Percentiles rank a stretch among this genome's conserved stretches.
Evolutionary conservation across 228 moss, liverwort and hornwort genomes (phyloP).

Genomic region (Sphagnum fallax): DNA sequence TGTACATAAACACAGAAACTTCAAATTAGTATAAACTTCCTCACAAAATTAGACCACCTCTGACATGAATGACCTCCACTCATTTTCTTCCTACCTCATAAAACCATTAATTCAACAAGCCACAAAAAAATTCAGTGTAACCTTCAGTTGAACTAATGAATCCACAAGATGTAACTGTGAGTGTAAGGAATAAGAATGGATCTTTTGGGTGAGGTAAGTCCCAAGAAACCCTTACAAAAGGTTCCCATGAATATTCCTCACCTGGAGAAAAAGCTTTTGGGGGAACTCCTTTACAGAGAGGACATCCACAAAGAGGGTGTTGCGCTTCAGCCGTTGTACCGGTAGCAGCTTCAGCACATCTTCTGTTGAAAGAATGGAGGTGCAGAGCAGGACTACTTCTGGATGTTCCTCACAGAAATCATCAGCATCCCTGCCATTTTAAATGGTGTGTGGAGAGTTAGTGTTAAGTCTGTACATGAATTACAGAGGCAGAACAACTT

Average conservation of each 20-base stretch:
- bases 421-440: conserved; percentile 71
- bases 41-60: no score
- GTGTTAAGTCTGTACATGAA: background rate
- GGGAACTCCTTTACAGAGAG: conserved; percentile 99
- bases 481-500: background rate
- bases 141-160: no score
- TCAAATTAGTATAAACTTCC: no score
- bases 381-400: conserved; percentile 87
- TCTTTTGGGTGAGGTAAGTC: no score
- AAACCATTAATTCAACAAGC: background rate
- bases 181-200: no score
- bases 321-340: conserved; percentile 82
- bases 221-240: no score
- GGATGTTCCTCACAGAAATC: conserved; percentile 99
- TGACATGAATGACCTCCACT: no score
- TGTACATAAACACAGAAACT: background rate
- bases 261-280: conserved; percentile 83
- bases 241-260: conserved; percentile 4
- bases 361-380: conserved; percentile 91
- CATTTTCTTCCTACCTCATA: no score
- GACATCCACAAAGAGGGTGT: conserved; percentile 91
- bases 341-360: conserved; percentile 68
- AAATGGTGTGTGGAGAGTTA: no score
- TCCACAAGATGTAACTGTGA: no score
- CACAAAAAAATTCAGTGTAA: background rate